These are phyloP conservation scores for Mortierella sp. DNA, from an alignment of 371 early-diverging fungal species.

Conservation along the genomic window DNA sequence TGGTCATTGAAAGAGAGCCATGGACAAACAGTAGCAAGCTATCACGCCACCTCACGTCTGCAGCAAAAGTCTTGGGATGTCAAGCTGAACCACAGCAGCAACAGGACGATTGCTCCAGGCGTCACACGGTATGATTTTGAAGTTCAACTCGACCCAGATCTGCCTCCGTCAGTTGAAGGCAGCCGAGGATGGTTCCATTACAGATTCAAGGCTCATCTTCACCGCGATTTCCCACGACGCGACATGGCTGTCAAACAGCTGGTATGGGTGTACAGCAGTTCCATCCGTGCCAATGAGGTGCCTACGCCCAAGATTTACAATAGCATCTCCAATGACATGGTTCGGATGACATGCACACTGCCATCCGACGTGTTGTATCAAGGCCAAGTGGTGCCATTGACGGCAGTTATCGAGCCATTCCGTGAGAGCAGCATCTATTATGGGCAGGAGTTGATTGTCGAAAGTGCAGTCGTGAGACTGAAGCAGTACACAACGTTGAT, in stretches of 20 bases:
- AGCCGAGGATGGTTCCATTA: slow-evolving; percentile 45
- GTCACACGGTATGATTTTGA: slow-evolving; percentile 39
- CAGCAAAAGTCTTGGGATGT: slow-evolving; percentile 41
- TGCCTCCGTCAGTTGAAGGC: slow-evolving; percentile 38
- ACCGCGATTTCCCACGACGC: slow-evolving; percentile 39
- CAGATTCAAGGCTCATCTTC: slow-evolving; percentile 38
- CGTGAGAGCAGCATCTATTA: slow-evolving; percentile 10
- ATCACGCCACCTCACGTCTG: slow-evolving; percentile 4
- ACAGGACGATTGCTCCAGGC: slow-evolving; percentile 34
- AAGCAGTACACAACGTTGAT: slow-evolving; percentile 41
- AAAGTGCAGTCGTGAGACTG: slow-evolving; percentile 31
- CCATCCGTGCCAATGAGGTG: slow-evolving; percentile 8
- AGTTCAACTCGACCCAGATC: slow-evolving; percentile 20
- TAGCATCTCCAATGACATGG: slow-evolving; percentile 24
- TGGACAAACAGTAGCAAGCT: slow-evolving; percentile 13
- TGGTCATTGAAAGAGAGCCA: slow-evolving; percentile 13
- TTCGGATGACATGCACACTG: slow-evolving; percentile 26
- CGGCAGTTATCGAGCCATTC: slow-evolving; percentile 30
- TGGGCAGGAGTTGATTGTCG: slow-evolving; percentile 31
- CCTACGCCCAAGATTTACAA: slow-evolving; percentile 29
- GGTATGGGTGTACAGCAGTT: slow-evolving; percentile 43
- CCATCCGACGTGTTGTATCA: slow-evolving; percentile 42
- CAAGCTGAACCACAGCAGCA: slow-evolving; percentile 20
- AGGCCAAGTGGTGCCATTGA: slow-evolving; percentile 36
- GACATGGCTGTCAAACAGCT: slow-evolving; percentile 39